Base-by-base conservation (phyloP, 208 protist species). In the Kentomonas sorsogonicus region DNA sequence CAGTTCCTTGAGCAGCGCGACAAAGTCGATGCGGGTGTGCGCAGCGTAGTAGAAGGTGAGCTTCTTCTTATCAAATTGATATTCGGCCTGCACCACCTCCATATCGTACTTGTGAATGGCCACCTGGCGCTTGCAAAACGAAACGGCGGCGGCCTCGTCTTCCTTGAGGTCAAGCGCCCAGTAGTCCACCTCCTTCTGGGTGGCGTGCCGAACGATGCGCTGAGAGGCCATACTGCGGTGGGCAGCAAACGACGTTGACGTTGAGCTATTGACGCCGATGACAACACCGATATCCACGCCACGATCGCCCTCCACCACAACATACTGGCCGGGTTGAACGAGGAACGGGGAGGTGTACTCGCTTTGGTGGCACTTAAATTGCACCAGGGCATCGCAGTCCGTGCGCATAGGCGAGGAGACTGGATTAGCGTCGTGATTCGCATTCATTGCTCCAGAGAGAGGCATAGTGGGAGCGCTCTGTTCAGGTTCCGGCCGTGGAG, bases 1-100 rank as follows among this genome's bases (percentile, higher is more conserved):
- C 15, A 90, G 64, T 44, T 91, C 84, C 56, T 93, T 87, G 25
- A 92, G 66, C 15, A 95, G 63, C 56, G 83, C 66, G 9, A 88
- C 77, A 64, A 93, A 95, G 48, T 95, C 83, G 40, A 92, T 78
- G 18, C 83, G 81, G 2, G 63, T 58, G 30, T 72, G 71, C 0
- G 89, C 73, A 13, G 77, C 77, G 71, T 96, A 96, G 72, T 93
- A 92, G 55, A 96, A 96, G 9, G 86, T 96, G 0, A 96, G 78
- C 70, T 96, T 96, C 55, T 96, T 94, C 52, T 93, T 93, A 66
- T 96, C 89, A 60, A 91, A 96, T 61, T 96, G 89, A 53, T 93
- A 96, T 54, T 94, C 86, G 0, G 84, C 83, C n/a, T 91, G 80
- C 15, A 71, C 76, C 51, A 96, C 79, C 11, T 78, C 65, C 80